Base-by-base conservation (phyloP, 306 rosid species). In the Rosa rugosa region DNA sequence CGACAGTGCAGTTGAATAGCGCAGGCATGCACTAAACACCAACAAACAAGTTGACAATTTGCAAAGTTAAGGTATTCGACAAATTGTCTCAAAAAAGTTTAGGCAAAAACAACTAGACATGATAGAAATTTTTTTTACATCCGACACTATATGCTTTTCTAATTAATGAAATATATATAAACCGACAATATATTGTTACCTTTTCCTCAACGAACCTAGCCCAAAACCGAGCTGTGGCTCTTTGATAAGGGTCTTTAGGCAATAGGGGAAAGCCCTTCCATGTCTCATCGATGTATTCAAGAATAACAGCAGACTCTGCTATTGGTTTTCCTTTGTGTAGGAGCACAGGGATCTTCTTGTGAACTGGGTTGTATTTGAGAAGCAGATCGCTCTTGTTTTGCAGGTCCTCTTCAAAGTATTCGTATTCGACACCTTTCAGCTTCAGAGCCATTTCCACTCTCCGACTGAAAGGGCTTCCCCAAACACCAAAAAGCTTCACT, bases 161-260 rank as follows among this genome's bases (percentile, higher is more conserved):
- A 11, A 47, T 4, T 47, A 47, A 47, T 47, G 51, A 47, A 31
- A 31, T 31, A 31, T 31, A 12, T 12, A 12, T 11, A 12, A 12
- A 16, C 51, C 12, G n/a, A 50, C n/a, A 13, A 49, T 50, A 16
- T 5, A 27, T 7, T 34, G n/a, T 36, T 69, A 90, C 93, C 90
- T 87, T 89, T 13, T 87, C 94, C 16, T 92, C 96, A 0, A 90
- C 17, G 86, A 90, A 84, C 23, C 60, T 88, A 6, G 91, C 79
- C 98, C 92, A 91, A 41, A 93, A 93, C 23, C 94, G 90, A 12
- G 94, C 89, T 1, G 27, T 6, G 76, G 97, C 88, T 87, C 82
- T 84, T 7, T 82, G 63, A 5, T 75, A 76, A 27, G 93, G 92
- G 23, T 91, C 76, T 17, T 31, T 0, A 3, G 95, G 91, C 75